These are phyloP conservation scores for Penicillium polonicum DNA, from an alignment of 2,329 filamentous ascomycete genomes.

Conservation along the genomic window DNA sequence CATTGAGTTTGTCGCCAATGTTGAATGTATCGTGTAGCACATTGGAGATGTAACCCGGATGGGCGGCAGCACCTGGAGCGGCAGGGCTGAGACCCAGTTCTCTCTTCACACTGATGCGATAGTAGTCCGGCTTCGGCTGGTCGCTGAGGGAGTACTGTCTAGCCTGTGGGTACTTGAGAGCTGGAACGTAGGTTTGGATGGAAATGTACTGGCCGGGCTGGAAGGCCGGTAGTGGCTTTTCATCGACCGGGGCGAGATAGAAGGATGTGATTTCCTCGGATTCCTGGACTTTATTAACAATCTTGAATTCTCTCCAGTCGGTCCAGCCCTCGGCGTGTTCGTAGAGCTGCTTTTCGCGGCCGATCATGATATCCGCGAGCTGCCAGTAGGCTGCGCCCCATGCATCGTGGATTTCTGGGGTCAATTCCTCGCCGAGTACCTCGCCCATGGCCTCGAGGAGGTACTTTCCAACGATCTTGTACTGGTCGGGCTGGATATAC, in stretches of 20 bases:
- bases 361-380: constrained; percentile 70
- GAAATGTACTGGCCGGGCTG: constrained; percentile 72
- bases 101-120: constrained; percentile 70
- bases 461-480: constrained; percentile 67
- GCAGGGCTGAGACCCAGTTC: constrained; percentile 55
- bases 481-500: constrained; percentile 66
- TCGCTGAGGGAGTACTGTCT: constrained; percentile 74
- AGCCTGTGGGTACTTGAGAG: constrained; percentile 62
- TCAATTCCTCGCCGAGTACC: constrained; percentile 67
- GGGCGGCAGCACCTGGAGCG: constrained; percentile 48
- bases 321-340: constrained; percentile 61
- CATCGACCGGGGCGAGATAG: constrained; percentile 64
- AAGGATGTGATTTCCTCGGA: constrained; percentile 69
- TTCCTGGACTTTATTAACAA: constrained; percentile 64
- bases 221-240: constrained; percentile 60
- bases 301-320: constrained; percentile 66
- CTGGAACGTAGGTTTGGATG: constrained; percentile 58
- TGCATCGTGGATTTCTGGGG: constrained; percentile 61
- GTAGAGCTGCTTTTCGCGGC: constrained; percentile 64
- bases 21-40: constrained; percentile 62
- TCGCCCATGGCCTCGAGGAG: constrained; percentile 66
- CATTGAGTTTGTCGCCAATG: constrained; percentile 61
- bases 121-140: constrained; percentile 59
- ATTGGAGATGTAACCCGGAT: constrained; percentile 68
- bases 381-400: constrained; percentile 73